A percentile compares a stretch with the other conserved stretches of the same genome.
Evolutionary conservation across 805 yeast genomes (phyloP).

Genomic region (Naumovozyma dairenensis): DNA sequence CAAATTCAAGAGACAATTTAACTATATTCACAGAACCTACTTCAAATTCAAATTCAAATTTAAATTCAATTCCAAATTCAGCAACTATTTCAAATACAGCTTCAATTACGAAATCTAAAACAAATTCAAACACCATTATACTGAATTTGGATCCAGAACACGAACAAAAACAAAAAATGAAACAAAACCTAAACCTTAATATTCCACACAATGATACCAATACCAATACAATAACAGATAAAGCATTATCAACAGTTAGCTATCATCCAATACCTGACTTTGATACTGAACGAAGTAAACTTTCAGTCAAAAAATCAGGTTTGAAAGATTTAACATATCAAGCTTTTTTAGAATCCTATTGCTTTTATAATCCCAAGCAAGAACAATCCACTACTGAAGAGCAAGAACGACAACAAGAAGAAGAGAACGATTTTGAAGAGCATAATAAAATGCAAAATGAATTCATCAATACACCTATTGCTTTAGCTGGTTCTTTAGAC

Average conservation of each 20-base stretch:
- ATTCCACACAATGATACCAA: conserved; percentile 1
- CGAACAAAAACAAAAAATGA: background rate
- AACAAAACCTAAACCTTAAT: background rate
- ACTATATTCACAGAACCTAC: background rate
- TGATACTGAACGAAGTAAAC: too few relatives aligned
- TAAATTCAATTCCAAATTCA: background rate
- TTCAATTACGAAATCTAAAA: background rate
- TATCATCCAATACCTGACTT: too few relatives aligned
- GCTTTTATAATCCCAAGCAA: conserved; percentile 17
- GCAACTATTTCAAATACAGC: background rate
- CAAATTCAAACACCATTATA: conserved; percentile 1
- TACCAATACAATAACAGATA: background rate
- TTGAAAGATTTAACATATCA: conserved; percentile 18
- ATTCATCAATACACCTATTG: too few relatives aligned
- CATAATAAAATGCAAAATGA: too few relatives aligned
- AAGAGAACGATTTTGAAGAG: too few relatives aligned
- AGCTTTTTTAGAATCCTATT: conserved; percentile 19
- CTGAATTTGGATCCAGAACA: background rate
- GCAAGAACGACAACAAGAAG: background rate
- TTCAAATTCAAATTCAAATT: background rate
- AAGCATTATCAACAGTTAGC: too few relatives aligned
- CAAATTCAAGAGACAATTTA: background rate
- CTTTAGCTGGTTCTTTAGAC: too few relatives aligned
- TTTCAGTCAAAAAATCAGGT: background rate
- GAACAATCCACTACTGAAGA: background rate